Base-by-base conservation (phyloP, 495 filamentous ascomycete genomes). In the Penicillium simplicissimum region DNA sequence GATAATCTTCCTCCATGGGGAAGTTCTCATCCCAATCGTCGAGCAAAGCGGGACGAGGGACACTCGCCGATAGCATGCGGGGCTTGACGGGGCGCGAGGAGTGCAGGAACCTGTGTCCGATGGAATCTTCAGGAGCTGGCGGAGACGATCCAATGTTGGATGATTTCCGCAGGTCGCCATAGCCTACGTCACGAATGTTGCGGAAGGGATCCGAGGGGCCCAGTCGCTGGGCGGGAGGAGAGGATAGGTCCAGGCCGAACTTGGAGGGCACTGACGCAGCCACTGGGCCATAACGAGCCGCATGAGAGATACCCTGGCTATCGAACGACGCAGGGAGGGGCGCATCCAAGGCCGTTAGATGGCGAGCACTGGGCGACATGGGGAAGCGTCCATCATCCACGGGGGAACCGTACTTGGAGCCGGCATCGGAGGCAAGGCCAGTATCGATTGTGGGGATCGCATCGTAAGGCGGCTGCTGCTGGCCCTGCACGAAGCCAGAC, bases 281-380 rank as follows among this genome's bases (percentile, higher is more conserved):
- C 65, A 96, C 92, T 0, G 95, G 92, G 1, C 92, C 96, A 69
- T 92, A 90, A 53, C 93, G 85, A 25, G 95, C 94, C 56, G 90
- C 90, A 68, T 92, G 89, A 7, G 93, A 97, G 19, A 97, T 91
- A 45, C 95, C 95, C 65, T 98, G 93, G 68, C 92, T 96, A 72
- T 98, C 96, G 70, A 98, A 97, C 1, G 95, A 98, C 11, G 92
- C 92, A 9, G 95, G 95, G 25, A 98, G 85, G 2, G 92, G 92
- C 8, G 93, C 96, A 79, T 98, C 95, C 19, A 97, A 84, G n/a
- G 92, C 91, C 47, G 86, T 96, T 43, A 93, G 82, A 78, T 85
- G 74, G 72, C 82, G 23, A 52, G 74, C 67, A 56, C 67, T 79
- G 5, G 93, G 92, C n/a, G 94, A 94, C 59, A 91, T 83, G 25